A percentile compares a stretch with the other conserved stretches of the same genome.
Conservation (phyloP, 192 early-diverging fungal genomes). For the Geranomyces michiganensis region DNA sequence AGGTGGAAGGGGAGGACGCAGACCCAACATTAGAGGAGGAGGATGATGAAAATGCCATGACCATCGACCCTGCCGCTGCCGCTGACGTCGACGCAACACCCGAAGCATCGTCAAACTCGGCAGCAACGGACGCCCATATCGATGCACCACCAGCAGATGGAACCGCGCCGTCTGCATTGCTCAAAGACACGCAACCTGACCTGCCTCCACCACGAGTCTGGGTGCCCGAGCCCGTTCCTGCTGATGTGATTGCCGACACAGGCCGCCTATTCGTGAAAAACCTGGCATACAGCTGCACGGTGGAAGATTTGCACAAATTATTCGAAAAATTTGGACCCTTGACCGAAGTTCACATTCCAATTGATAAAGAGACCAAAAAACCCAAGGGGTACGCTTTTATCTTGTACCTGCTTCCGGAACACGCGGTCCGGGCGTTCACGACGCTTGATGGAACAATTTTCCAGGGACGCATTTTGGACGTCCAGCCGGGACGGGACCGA, state of each 20-base stretch:
- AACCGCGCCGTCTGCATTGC: not conserved
- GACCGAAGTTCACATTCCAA: constrained; percentile 91
- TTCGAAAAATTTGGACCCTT: constrained; percentile 91
- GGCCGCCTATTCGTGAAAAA: constrained; percentile 94
- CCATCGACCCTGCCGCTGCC: not conserved
- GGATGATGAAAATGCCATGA: not conserved
- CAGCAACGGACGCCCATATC: not conserved
- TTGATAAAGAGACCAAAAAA: constrained; percentile 87
- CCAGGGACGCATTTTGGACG: constrained; percentile 88
- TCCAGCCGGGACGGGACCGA: constrained; percentile 88
- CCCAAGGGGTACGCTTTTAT: constrained; percentile 94
- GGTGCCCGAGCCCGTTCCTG: constrained; percentile 21
- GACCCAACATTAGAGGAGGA: constrained; percentile 6
- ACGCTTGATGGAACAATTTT: constrained; percentile 83
- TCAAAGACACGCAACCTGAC: constrained; percentile 21
- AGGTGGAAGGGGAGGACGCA: constrained; percentile 39
- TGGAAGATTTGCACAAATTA: constrained; percentile 78
- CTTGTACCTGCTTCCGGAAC: constrained; percentile 86
- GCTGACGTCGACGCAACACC: not conserved
- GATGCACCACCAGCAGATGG: not conserved
- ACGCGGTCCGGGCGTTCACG: constrained; percentile 88
- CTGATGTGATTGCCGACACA: constrained; percentile 85
- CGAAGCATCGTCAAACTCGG: not conserved
- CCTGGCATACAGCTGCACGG: constrained; percentile 86
- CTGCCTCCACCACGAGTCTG: not conserved